These are phyloP conservation scores for Termitomyces bulborhizus DNA, from an alignment of 768 basidiomycete species.

Conservation along the genomic window DNA sequence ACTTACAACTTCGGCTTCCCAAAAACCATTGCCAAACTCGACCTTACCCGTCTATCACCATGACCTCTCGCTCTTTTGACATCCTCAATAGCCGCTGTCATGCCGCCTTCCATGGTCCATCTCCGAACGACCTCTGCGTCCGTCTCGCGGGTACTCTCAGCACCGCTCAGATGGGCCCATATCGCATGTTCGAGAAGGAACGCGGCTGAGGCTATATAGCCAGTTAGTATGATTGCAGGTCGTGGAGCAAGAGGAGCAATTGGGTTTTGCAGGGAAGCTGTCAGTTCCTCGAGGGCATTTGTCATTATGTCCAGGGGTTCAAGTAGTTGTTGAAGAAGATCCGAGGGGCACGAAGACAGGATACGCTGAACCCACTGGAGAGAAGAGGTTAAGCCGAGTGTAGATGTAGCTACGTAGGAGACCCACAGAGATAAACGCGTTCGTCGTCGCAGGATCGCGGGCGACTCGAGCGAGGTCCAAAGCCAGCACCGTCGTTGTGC, in stretches of 20 bases:
- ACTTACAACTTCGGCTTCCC: conserved; percentile 21
- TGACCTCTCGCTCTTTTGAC: conserved; percentile 23
- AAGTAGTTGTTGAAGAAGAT: conserved; percentile 22
- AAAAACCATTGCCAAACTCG: conserved; percentile 31
- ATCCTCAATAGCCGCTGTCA: conserved; percentile 30
- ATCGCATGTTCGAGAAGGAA: conserved; percentile 65
- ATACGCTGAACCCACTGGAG: conserved; percentile 47
- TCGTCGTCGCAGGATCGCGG: conserved; percentile 34
- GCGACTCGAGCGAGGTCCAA: conserved; percentile 59
- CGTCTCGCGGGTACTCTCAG: conserved; percentile 23
- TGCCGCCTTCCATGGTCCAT: conserved; percentile 42
- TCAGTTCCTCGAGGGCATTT: conserved; percentile 34
- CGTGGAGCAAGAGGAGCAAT: conserved; percentile 45
- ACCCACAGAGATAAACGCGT: conserved; percentile 46
- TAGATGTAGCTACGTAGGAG: neutral
- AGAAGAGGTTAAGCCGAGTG: neutral
- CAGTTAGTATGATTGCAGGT: conserved; percentile 53
- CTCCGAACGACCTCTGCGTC: conserved; percentile 49
- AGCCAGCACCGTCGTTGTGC: conserved; percentile 61
- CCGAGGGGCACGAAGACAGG: conserved; percentile 34
- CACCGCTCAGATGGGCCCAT: conserved; percentile 39
- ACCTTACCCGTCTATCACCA: conserved; percentile 16
- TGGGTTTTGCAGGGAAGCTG: conserved; percentile 31
- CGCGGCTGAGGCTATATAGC: conserved; percentile 43
- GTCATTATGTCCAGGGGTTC: conserved; percentile 26